Conservation (phyloP, 345 rosid species). For the Citrus hindsii region DNA sequence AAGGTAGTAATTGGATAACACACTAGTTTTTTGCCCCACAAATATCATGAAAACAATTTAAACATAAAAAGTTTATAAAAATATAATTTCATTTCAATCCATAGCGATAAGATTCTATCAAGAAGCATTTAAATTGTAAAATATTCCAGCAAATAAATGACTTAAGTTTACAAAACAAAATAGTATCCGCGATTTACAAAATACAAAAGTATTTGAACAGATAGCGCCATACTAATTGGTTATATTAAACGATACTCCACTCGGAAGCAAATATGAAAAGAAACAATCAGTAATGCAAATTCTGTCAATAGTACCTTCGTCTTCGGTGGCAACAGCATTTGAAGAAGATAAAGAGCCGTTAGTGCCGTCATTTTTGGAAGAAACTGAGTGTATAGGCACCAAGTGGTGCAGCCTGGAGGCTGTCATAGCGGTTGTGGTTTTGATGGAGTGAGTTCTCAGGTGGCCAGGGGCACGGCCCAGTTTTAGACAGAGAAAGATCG, state of each 20-base stretch:
- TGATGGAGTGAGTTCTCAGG: constrained; percentile 33
- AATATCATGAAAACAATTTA: neutral
- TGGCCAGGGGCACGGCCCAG: constrained; percentile 24
- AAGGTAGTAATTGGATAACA: neutral
- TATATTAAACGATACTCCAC: neutral
- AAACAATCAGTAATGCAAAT: neutral
- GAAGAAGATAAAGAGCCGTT: constrained; percentile 35
- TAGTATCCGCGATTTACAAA: neutral
- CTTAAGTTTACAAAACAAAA: neutral
- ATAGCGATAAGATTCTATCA: no score
- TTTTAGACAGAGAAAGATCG: constrained; percentile 15
- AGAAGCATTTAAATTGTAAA: no score
- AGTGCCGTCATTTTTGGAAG: constrained; percentile 42
- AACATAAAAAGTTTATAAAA: no score
- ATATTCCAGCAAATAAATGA: neutral
- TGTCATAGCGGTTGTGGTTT: constrained; percentile 33
- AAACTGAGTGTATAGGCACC: constrained; percentile 36
- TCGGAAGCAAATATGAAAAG: neutral
- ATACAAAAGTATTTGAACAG: no score
- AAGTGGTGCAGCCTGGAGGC: constrained; percentile 25
- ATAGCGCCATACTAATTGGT: neutral
- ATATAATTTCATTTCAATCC: no score
- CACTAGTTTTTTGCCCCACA: neutral
- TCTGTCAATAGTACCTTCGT: constrained; percentile 42
- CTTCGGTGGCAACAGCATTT: constrained; percentile 24